Evolutionary conservation across 2,329 filamentous ascomycete species (phyloP), one percentile per base, ranked within the genome.

Genomic region (Cladophialophora exuberans): DNA sequence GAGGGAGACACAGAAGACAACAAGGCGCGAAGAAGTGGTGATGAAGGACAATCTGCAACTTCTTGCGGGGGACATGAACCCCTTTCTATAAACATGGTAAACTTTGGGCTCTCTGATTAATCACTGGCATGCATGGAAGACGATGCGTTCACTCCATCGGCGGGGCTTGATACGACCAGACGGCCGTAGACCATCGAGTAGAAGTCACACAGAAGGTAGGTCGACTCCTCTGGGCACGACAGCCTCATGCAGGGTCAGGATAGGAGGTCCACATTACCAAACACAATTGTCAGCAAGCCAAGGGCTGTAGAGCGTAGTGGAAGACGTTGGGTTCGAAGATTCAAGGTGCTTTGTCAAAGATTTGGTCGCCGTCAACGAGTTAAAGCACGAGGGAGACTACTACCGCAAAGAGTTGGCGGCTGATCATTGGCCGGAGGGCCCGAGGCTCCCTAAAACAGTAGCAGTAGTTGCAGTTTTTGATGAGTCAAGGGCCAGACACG

Each of bases 251-350:
- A 6, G 31, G 25, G 31, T 18, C 45, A 28, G 35, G 46, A n/a
- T 11, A 26, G 23, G 18, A 22, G 15, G n/a, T 25, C 48, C 18
- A 36, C 30, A 18, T 44, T 44, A 52, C 41, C 7, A 52, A 13
- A 44, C 38, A 31, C 22, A 42, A 36, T 15, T 42, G 48, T 51
- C 48, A 51, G 48, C 48, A 43, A 28, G 22, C n/a, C n/a, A n/a
- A n/a, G n/a, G n/a, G n/a, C n/a, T n/a, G n/a, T n/a, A 30, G 49
- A 52, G 15, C 20, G 15, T 18, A 10, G 25, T 30, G 15, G 35
- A 49, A 39, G 17, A 13, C 6, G 6, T 11, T 18, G 6, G 45
- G 3, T 26, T 26, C 3, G n/a, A 26, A 6, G 13, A n/a, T n/a
- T n/a, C n/a, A n/a, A n/a, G n/a, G 11, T 25, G 33, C 31, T 39